phyloP scores from a whole-genome alignment of 1,284 basidiomycete species.

The Boletus smithii region DNA sequence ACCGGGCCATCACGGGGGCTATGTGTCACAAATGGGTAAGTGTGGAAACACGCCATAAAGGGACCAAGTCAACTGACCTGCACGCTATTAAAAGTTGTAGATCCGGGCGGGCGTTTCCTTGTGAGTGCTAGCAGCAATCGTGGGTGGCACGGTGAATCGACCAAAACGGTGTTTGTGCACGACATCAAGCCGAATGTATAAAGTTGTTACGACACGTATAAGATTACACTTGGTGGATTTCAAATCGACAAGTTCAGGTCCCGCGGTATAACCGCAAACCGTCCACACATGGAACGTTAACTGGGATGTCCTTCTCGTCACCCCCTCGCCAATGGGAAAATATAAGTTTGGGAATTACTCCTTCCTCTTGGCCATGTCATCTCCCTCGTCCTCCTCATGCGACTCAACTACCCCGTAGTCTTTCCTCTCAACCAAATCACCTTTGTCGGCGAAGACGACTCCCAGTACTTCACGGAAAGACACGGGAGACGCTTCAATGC shows the following conservation, averaged over 20 bases:
- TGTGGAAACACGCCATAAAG: constrained; percentile 32
- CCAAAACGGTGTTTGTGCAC: constrained; percentile 85
- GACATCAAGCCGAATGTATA: constrained; percentile 62
- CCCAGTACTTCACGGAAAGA: constrained; percentile 46
- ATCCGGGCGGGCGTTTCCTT: constrained; percentile 81
- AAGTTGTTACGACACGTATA: constrained; percentile 32
- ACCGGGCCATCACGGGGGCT: constrained; percentile 93
- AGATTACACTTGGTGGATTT: constrained; percentile 33
- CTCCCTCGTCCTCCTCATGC: constrained; percentile 24
- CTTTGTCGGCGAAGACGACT: constrained; percentile 43
- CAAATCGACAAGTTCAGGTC: constrained; percentile 31
- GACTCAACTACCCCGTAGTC: constrained; percentile 32
- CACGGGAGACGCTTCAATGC: constrained; percentile 50
- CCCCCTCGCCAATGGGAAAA: constrained; percentile 25
- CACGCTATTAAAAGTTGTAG: constrained; percentile 56
- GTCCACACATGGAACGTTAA: constrained; percentile 22
- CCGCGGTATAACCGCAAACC: constrained; percentile 34
- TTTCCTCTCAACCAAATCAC: constrained; percentile 37
- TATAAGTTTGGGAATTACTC: constrained; percentile 28
- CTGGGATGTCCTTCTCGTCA: constrained; percentile 33
- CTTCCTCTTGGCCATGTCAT: constrained; percentile 20
- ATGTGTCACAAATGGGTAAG: constrained; percentile 86
- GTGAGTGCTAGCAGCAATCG: constrained; percentile 92
- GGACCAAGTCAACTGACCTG: constrained; percentile 20
- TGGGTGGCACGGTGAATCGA: constrained; percentile 92